Evolutionary conservation across 2,329 filamentous ascomycete species (phyloP).

Genomic region (Penicillium sp.): DNA sequence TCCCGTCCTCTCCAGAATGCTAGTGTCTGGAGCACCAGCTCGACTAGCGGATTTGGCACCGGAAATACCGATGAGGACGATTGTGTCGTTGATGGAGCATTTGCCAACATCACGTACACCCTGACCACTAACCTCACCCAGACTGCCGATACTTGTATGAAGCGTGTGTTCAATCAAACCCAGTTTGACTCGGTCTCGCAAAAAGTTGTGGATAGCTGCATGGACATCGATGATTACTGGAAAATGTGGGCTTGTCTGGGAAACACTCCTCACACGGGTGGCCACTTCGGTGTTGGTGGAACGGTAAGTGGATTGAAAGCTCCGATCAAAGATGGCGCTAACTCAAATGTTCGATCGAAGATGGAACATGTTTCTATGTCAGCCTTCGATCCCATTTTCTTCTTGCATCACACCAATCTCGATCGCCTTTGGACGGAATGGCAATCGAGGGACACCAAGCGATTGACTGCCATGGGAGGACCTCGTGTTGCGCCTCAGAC

Average conservation of each 20-base stretch:
- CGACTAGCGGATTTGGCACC: background rate
- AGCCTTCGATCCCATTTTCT: background rate
- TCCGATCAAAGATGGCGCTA: background rate
- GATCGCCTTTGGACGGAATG: background rate
- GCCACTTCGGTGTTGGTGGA: background rate
- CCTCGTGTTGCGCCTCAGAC: background rate
- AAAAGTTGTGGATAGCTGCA: background rate
- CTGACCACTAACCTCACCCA: background rate
- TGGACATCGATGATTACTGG: background rate
- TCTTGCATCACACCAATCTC: background rate
- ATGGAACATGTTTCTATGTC: background rate
- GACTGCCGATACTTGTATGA: background rate
- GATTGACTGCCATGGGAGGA: background rate
- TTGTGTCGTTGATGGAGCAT: background rate
- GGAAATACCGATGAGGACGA: background rate
- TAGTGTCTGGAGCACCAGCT: background rate
- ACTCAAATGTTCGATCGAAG: background rate
- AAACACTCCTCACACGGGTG: background rate
- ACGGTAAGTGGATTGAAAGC: background rate
- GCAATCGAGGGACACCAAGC: background rate
- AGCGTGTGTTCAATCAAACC: background rate
- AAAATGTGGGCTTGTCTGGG: background rate
- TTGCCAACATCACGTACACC: background rate
- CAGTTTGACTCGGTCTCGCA: background rate
- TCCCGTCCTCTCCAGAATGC: background rate